Evolutionary conservation across 441 rosid species (phyloP).

Genomic region (Metrosideros polymorpha): DNA sequence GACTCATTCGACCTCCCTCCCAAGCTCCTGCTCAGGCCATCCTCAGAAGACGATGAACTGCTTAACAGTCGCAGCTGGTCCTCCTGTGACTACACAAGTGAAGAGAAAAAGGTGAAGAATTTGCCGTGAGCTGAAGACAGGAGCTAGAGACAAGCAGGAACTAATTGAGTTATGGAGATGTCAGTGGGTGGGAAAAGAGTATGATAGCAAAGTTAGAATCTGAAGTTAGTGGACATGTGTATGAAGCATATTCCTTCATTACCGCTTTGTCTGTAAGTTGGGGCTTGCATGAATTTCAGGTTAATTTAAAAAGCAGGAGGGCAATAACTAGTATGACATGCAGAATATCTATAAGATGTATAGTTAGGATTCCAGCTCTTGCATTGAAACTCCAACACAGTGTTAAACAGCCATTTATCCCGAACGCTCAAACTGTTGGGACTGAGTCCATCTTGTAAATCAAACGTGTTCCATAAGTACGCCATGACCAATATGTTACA

Average conservation of each 20-base stretch:
- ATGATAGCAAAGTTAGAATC: neutral
- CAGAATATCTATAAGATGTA: neutral
- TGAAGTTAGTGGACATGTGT: neutral
- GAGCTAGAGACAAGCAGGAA: neutral
- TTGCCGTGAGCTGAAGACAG: neutral
- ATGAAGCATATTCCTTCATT: neutral
- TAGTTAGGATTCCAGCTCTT: neutral
- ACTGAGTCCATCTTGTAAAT: neutral
- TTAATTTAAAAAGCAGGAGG: neutral
- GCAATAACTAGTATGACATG: neutral
- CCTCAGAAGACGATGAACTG: neutral
- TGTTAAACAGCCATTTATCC: neutral
- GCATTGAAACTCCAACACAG: neutral
- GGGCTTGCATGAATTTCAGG: neutral
- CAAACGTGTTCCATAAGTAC: neutral
- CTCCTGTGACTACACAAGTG: neutral
- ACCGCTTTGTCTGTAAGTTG: neutral
- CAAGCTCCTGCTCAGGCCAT: neutral
- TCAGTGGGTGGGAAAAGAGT: neutral
- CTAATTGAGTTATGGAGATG: neutral
- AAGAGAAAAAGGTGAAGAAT: neutral
- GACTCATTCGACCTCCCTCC: neutral
- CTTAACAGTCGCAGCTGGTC: neutral
- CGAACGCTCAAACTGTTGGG: neutral
- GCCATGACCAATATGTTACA: neutral